Conservation (phyloP, 2,329 filamentous ascomycete species). For the Laburnicola sp. region DNA sequence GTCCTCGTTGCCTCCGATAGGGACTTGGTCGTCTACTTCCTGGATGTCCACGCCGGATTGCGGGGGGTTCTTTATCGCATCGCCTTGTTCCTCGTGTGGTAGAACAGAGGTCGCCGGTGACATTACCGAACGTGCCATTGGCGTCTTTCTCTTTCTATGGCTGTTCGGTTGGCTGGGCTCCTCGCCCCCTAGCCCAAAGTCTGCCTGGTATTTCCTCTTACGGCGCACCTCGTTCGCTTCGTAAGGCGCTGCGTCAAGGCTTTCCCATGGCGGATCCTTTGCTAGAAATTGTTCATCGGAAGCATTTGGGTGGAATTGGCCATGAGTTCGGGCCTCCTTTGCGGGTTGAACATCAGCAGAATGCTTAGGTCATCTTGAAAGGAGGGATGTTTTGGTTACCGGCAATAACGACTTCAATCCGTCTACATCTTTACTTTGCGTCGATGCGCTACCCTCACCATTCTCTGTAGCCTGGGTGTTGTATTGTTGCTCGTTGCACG, state of each 20-base stretch:
- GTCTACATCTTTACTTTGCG: too few relatives aligned
- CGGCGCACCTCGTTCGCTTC: slow-evolving; percentile 4
- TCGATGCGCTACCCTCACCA: too few relatives aligned
- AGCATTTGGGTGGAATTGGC: not conserved
- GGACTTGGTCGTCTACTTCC: not conserved
- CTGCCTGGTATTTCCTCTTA: slow-evolving; percentile 3
- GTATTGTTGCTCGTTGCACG: not conserved
- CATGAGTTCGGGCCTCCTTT: not conserved
- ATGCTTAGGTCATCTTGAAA: not conserved
- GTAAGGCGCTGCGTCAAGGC: not conserved
- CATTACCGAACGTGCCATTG: too few relatives aligned
- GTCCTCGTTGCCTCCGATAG: not conserved
- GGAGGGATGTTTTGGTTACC: not conserved
- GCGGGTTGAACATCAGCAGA: not conserved
- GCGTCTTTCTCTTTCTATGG: too few relatives aligned
- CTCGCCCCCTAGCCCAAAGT: not conserved
- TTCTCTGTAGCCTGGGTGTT: not conserved
- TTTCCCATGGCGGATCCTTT: not conserved
- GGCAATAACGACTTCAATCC: too few relatives aligned
- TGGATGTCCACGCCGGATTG: not conserved
- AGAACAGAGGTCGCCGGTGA: too few relatives aligned
- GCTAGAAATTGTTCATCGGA: not conserved
- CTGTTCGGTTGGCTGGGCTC: not conserved
- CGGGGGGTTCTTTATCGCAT: too few relatives aligned
- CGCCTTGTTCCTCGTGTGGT: too few relatives aligned